Base-by-base conservation (phyloP, 2,329 filamentous ascomycete species). In the Thelonectria discophora region DNA sequence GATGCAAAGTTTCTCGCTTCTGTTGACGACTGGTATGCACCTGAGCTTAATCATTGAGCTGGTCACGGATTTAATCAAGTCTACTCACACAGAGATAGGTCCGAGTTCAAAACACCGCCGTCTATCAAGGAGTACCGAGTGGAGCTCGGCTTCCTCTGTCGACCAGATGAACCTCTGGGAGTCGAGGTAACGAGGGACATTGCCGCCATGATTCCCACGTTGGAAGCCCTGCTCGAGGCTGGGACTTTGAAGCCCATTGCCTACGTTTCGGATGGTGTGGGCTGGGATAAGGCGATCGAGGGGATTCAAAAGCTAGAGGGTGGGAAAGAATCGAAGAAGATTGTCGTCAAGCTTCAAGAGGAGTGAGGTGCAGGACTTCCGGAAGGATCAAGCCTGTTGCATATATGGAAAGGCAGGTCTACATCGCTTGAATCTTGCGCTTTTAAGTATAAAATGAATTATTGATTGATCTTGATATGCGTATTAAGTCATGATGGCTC, bases 1-100 rank as follows among this genome's bases (percentile, higher is more conserved):
- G 32, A 50, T 10, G 40, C 50, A 3, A 79, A 77, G 52, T 73
- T 71, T 43, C 75, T 77, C 42, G 62, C 70, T 0, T 75, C 73
- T 0, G 74, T 73, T 2, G 75, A 78, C 62, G 74, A 74, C 51
- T 77, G 74, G 77, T 78, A 61, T 64, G 65, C 50, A 5, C 5
- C 15, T 9, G 9, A 5, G 1, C 27, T 11, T 3, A 5, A 2
- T 2, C 4, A n/a, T 24, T 24, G 6, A 24, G 3, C 21, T 6
- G 6, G 21, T 24, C 21, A 6, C 21, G 6, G 21, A 6, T 13
- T n/a, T 3, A 43, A 5, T 20, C 9, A 11, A n/a, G 20, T 3
- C 8, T 2, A 20, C 48, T 55, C 17, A 50, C 7, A 1, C 7
- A 48, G 11, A 5, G 32, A 34, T 42, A 74, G 72, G 67, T 70